Evolutionary conservation across 768 basidiomycete species (phyloP).

Genomic region (Trametes meyenii): DNA sequence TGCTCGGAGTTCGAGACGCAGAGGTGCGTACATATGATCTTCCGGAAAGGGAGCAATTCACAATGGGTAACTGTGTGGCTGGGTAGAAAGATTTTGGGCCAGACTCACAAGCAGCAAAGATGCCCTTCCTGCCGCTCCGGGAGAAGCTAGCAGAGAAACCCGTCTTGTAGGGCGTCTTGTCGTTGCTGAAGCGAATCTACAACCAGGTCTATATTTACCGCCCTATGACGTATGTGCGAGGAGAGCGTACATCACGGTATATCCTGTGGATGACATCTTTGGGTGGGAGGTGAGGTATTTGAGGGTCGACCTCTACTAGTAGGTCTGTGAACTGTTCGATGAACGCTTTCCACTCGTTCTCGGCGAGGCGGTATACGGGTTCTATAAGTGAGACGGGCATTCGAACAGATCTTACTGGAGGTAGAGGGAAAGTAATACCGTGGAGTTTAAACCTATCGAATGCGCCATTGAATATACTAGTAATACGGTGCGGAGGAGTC

Average conservation of each 20-base stretch:
- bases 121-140: constrained; percentile 86
- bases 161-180: constrained; percentile 95
- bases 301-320: constrained; percentile 72
- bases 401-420: too few species aligned
- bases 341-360: constrained; percentile 89
- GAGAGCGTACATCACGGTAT: constrained; percentile 75
- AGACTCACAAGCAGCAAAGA: constrained; percentile 81
- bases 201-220: not conserved
- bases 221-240: not conserved
- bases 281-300: constrained; percentile 86
- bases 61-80: not conserved
- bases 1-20: not conserved
- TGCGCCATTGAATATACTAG: not conserved
- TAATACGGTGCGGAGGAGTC: not conserved
- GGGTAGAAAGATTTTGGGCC: not conserved
- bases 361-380: constrained; percentile 77
- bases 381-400: constrained; percentile 44
- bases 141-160: constrained; percentile 84
- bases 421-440: not conserved
- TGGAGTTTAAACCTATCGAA: constrained; percentile 17
- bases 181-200: constrained; percentile 87
- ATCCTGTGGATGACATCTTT: constrained; percentile 93
- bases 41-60: not conserved
- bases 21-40: constrained; percentile 62
- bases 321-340: constrained; percentile 69